Evolutionary conservation across 176 grass and related monocot genomes (phyloP).

Genomic region (Ampelocalamus luodianensis): DNA sequence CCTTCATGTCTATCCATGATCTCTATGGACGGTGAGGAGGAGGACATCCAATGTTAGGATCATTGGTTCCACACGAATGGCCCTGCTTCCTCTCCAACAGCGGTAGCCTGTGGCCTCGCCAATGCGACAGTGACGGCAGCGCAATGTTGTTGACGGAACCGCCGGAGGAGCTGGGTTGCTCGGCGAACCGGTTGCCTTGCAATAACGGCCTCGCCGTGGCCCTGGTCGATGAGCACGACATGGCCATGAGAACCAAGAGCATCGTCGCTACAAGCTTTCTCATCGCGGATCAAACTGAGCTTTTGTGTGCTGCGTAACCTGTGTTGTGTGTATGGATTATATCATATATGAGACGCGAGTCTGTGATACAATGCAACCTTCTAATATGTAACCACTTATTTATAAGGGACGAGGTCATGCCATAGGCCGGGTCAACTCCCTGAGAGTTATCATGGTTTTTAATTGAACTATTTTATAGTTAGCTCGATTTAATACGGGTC

Average conservation of each 20-base stretch:
- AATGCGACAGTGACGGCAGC: slow-evolving; percentile 32
- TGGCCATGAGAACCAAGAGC: slow-evolving; percentile 17
- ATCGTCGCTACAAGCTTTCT: not conserved
- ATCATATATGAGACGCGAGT: too few species aligned
- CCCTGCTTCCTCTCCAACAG: not conserved
- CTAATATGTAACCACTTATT: not conserved
- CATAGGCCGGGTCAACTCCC: not conserved
- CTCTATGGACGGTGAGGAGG: not conserved
- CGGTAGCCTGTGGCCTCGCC: not conserved
- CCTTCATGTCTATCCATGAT: not conserved
- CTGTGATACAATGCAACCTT: not conserved
- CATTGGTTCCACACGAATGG: not conserved
- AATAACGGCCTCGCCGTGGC: slow-evolving; percentile 42
- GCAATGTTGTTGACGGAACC: slow-evolving; percentile 29
- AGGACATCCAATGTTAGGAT: not conserved
- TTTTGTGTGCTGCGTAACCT: not conserved
- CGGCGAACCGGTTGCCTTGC: slow-evolving; percentile 5
- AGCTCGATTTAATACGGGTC: too few species aligned
- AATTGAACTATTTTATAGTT: not conserved
- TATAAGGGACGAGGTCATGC: not conserved
- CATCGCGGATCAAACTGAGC: too few species aligned
- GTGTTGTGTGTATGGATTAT: too few species aligned
- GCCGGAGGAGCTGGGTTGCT: slow-evolving; percentile 36
- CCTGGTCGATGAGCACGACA: slow-evolving; percentile 20
- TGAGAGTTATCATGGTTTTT: not conserved